Percentiles rank a stretch among this genome's conserved stretches.
phyloP scores from a whole-genome alignment of 177 flowering plant species.

The Vitis hybrid region DNA sequence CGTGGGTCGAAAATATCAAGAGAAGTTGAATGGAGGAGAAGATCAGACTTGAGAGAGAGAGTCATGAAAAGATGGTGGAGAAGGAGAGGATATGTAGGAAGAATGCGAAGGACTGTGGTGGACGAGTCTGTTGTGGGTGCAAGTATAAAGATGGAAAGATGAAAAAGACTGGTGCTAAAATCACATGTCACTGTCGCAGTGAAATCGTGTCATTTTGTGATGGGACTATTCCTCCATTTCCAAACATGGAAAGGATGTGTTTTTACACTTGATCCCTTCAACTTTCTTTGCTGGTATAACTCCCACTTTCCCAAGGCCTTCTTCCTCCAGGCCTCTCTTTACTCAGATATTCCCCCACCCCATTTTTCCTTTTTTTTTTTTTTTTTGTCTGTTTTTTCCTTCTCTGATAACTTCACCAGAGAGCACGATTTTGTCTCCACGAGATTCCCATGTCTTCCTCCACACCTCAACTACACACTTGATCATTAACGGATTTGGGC shows the following conservation, averaged over 20 bases:
- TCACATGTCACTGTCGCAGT: constrained; percentile 35
- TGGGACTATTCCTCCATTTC: constrained; percentile 49
- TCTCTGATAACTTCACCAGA: too few species aligned
- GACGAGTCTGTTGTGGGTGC: constrained; percentile 22
- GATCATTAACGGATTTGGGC: constrained; percentile 39
- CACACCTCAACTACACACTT: neutral
- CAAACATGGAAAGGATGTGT: constrained; percentile 25
- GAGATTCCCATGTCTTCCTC: constrained; percentile 9
- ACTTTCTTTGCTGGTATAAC: constrained; percentile 41
- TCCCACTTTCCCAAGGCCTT: constrained; percentile 22
- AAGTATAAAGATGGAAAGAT: constrained; percentile 24
- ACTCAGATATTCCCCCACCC: neutral
- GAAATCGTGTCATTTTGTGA: constrained; percentile 18
- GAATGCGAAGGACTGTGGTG: too few species aligned
- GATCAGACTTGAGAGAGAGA: too few species aligned
- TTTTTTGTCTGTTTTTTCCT: too few species aligned
- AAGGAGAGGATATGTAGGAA: constrained; percentile 2
- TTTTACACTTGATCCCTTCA: constrained; percentile 27
- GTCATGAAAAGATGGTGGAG: constrained; percentile 6
- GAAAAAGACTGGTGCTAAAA: constrained; percentile 38
- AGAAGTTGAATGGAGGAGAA: constrained; percentile 1
- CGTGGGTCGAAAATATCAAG: neutral
- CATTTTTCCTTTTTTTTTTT: too few species aligned
- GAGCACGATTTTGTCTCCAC: neutral
- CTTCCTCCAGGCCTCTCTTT: constrained; percentile 4